Evolutionary conservation across 2,329 filamentous ascomycete genomes (phyloP).

Genomic region (Pseudogymnoascus sp.): DNA sequence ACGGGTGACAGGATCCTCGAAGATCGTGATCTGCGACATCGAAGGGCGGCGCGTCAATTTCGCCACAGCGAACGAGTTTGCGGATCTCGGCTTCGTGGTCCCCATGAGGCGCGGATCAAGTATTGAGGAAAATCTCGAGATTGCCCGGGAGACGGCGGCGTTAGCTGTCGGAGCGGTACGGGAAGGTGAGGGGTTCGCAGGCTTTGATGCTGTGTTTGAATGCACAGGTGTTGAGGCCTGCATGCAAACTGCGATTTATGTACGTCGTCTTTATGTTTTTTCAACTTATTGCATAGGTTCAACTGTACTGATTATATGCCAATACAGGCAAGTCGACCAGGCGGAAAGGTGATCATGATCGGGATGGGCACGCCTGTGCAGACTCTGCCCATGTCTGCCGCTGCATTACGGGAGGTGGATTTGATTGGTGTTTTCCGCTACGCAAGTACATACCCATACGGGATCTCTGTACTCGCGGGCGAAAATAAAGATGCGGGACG

Average conservation of each 20-base stretch:
- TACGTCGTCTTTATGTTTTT: no score
- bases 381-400: conserved; percentile 61
- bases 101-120: conserved; percentile 26
- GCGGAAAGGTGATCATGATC: conserved; percentile 63
- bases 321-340: conserved; percentile 50
- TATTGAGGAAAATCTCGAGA: conserved; percentile 28
- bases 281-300: no score
- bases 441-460: conserved; percentile 66
- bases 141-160: conserved; percentile 12
- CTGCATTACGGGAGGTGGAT: conserved; percentile 67
- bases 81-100: conserved; percentile 26
- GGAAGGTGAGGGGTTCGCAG: no score
- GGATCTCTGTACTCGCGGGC: conserved; percentile 54
- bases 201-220: no score
- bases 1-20: conserved; percentile 73
- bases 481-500: conserved; percentile 27
- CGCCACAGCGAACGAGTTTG: conserved; percentile 41
- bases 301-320: not conserved
- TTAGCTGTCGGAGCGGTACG: no score
- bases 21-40: conserved; percentile 90
- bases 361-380: conserved; percentile 69
- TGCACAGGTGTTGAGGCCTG: no score
- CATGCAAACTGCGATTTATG: no score
- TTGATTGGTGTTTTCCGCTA: conserved; percentile 72
- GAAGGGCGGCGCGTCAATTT: conserved; percentile 81